phyloP scores from a whole-genome alignment of 2,329 filamentous ascomycete genomes.

The Clonostachys sp. region DNA sequence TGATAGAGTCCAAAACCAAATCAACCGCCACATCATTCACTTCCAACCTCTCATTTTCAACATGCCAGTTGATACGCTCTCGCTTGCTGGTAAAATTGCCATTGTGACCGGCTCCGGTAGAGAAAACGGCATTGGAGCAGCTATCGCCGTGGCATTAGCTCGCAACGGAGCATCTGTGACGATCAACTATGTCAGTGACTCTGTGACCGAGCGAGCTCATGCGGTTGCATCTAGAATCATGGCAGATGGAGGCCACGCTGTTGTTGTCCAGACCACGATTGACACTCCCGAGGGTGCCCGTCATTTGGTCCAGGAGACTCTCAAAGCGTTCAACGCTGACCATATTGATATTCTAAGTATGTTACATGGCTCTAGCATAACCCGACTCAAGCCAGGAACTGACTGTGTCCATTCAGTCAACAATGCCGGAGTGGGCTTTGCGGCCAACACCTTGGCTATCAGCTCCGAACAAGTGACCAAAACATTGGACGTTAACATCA shows the following conservation, averaged over 20 bases:
- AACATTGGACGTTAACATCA: constrained; percentile 23
- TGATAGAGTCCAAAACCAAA: too few species aligned
- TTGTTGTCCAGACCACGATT: constrained; percentile 25
- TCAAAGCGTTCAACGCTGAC: constrained; percentile 22
- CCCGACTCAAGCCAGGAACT: background rate
- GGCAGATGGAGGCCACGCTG: constrained; percentile 20
- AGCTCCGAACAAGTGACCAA: constrained; percentile 16
- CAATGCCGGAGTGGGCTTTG: constrained; percentile 22
- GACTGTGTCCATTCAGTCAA: constrained; percentile 20
- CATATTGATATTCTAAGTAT: constrained; percentile 34
- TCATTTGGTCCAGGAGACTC: constrained; percentile 23
- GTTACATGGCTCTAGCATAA: background rate
- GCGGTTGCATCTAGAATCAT: constrained; percentile 7
- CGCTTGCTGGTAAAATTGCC: constrained; percentile 33
- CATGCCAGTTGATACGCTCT: constrained; percentile 25
- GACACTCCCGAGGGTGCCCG: constrained; percentile 20
- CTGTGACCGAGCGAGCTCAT: constrained; percentile 17
- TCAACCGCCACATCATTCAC: background rate
- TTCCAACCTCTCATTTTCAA: background rate
- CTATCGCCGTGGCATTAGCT: constrained; percentile 32
- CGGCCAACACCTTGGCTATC: constrained; percentile 8
- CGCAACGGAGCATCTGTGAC: constrained; percentile 32
- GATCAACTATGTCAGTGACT: constrained; percentile 32
- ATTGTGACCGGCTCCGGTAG: constrained; percentile 40
- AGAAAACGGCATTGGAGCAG: constrained; percentile 37